Conservation (phyloP, 1,284 basidiomycete genomes). For the Marasmius sp. region DNA sequence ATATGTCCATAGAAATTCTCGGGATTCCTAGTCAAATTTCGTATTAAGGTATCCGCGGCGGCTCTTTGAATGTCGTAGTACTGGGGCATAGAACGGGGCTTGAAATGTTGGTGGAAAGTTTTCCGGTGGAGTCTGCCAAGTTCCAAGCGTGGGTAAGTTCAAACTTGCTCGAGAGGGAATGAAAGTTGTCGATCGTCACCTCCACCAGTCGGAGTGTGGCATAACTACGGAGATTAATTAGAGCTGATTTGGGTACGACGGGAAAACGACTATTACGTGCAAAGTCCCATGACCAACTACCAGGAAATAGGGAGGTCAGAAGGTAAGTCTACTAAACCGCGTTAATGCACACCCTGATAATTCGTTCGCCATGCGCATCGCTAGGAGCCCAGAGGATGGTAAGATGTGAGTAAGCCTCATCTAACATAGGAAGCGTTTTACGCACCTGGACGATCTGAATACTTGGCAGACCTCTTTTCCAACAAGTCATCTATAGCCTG, state of each 20-base stretch:
- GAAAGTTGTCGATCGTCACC: too few relatives aligned
- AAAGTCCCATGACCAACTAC: too few relatives aligned
- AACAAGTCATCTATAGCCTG: neutral
- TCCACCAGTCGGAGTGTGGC: constrained; percentile 28
- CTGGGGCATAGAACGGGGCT: constrained; percentile 9
- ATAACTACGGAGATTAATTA: constrained; percentile 13
- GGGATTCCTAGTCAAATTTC: constrained; percentile 20
- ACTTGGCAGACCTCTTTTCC: neutral
- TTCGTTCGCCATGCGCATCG: too few relatives aligned
- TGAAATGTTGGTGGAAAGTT: constrained; percentile 23
- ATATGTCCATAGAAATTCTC: constrained; percentile 24
- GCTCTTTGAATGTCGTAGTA: constrained; percentile 17
- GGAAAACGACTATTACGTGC: too few relatives aligned
- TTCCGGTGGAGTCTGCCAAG: constrained; percentile 18
- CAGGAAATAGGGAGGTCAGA: too few relatives aligned
- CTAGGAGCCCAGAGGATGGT: too few relatives aligned
- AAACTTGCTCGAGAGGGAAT: too few relatives aligned
- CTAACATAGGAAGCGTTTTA: too few relatives aligned
- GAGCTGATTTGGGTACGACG: neutral
- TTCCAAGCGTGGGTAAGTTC: neutral
- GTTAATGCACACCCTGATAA: too few relatives aligned
- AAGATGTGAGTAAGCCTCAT: too few relatives aligned
- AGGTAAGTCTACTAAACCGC: too few relatives aligned
- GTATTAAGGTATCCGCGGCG: constrained; percentile 16
- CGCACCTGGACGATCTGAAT: neutral